Evolutionary conservation across 116 monocot species (phyloP), one percentile per base, ranked within the genome.

Genomic region (Thalassia testudinum): DNA sequence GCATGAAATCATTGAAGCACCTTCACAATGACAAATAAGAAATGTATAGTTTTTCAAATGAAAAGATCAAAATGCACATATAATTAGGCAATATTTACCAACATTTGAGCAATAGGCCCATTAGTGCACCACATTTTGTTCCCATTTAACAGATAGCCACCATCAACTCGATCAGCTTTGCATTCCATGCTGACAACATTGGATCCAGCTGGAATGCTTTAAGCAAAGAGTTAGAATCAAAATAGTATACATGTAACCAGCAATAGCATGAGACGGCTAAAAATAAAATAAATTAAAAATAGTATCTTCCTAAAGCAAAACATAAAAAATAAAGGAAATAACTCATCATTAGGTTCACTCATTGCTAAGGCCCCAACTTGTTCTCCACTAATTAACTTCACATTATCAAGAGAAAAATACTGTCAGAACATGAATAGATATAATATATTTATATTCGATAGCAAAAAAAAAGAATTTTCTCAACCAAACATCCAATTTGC

Each of bases 51-150:
- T 34, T 3, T 34, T 34, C 30, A 34, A 34, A 34, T 5, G 30
- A 34, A 5, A 5, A 34, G 30, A 34, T 34, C 10, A 34, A 34
- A 34, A 5, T 34, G 30, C 30, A 34, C 30, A 34, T 34, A 34
- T 10, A 34, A 34, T 34, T 10, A 34, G 3, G 10, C 15, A 58
- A 38, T 37, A 43, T 56, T 7, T 80, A 93, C 93, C 93, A 93
- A 60, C 53, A 87, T 87, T 57, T 87, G 78, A 62, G 93, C 87
- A 66, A 51, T 57, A 42, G 93, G 78, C 15, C 93, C 93, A 65
- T 93, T 93, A 42, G 93, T 93, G 50, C 93, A 93, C 93, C 93
- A 93, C 93, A 93, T 93, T 73, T 93, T 93, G 65, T 93, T 93
- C 25, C 93, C 93, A 56, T 83, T 93, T 28, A 93, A 57, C 28